phyloP scores from a whole-genome alignment of 2,329 filamentous ascomycete species.

The Arthrobotrys conoides region DNA sequence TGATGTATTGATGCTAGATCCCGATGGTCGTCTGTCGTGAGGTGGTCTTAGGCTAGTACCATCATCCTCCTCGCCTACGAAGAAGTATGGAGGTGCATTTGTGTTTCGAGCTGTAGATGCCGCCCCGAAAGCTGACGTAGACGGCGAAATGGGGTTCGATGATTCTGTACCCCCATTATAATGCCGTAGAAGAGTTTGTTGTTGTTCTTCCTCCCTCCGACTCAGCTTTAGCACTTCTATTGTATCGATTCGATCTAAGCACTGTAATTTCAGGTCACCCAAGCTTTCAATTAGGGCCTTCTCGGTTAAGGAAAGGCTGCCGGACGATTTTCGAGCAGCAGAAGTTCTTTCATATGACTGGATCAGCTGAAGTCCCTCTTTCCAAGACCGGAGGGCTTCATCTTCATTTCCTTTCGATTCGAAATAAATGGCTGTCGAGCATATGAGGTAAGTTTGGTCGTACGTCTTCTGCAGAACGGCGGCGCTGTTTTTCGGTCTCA shows the following conservation, averaged over 20 bases:
- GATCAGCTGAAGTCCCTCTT: conserved; percentile 87
- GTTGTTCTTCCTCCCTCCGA: conserved; percentile 70
- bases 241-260: conserved; percentile 91
- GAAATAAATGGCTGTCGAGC: conserved; percentile 96
- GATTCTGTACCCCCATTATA: conserved; percentile 54
- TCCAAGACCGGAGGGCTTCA: conserved; percentile 93
- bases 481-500: conserved; percentile 73
- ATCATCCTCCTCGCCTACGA: conserved; percentile 69
- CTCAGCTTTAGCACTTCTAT: conserved; percentile 83
- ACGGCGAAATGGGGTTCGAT: conserved; percentile 37
- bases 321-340: conserved; percentile 72
- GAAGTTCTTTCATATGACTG: conserved; percentile 74
- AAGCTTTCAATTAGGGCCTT: conserved; percentile 85
- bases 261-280: conserved; percentile 86
- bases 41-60: conserved; percentile 69
- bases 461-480: conserved; percentile 95
- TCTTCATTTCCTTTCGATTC: conserved; percentile 88
- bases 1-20: conserved; percentile 49
- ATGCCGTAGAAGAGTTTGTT: conserved; percentile 56
- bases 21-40: conserved; percentile 32
- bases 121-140: conserved; percentile 66
- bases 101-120: conserved; percentile 66
- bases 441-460: conserved; percentile 94
- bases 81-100: conserved; percentile 68
- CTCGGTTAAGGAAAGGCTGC: conserved; percentile 85